A percentile compares a stretch with the other conserved stretches of the same genome.
Conservation (phyloP, 208 protist genomes). For the Blechomonas ayalai region DNA sequence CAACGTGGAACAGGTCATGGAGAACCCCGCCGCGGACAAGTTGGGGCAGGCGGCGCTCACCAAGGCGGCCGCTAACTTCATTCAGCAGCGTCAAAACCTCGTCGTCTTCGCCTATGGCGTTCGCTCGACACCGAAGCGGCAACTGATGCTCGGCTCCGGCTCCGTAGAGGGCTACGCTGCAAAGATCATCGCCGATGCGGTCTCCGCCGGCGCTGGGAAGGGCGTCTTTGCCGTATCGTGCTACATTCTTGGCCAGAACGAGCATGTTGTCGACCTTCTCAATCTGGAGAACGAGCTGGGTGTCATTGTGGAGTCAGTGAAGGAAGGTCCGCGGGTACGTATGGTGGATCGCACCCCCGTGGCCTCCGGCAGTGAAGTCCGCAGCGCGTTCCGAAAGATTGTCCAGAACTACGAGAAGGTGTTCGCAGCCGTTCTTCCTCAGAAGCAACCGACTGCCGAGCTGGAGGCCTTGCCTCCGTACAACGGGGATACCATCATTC, state of each 20-base stretch:
- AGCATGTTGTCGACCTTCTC: slow-evolving; percentile 77
- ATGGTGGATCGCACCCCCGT: slow-evolving; percentile 68
- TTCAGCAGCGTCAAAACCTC: slow-evolving; percentile 57
- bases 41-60: slow-evolving; percentile 25
- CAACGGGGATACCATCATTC: slow-evolving; percentile 72
- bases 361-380: slow-evolving; percentile 43
- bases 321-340: slow-evolving; percentile 76
- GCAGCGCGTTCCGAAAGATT: slow-evolving; percentile 47
- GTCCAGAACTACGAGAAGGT: slow-evolving; percentile 65
- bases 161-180: slow-evolving; percentile 57
- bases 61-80: slow-evolving; percentile 39
- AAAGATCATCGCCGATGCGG: slow-evolving; percentile 58
- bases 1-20: slow-evolving; percentile 43
- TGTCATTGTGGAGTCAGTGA: slow-evolving; percentile 81
- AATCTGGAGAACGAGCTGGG: slow-evolving; percentile 75
- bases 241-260: slow-evolving; percentile 63
- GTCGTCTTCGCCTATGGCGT: slow-evolving; percentile 84
- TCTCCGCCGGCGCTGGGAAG: slow-evolving; percentile 17
- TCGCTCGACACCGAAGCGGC: slow-evolving; percentile 73
- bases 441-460: slow-evolving; percentile 72
- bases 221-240: slow-evolving; percentile 66
- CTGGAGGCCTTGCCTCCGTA: slow-evolving; percentile 82
- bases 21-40: slow-evolving; percentile 25
- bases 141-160: slow-evolving; percentile 69
- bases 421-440: slow-evolving; percentile 68